Evolutionary conservation across 306 rosid genomes (phyloP).

Genomic region (Cucurbita moschata): DNA sequence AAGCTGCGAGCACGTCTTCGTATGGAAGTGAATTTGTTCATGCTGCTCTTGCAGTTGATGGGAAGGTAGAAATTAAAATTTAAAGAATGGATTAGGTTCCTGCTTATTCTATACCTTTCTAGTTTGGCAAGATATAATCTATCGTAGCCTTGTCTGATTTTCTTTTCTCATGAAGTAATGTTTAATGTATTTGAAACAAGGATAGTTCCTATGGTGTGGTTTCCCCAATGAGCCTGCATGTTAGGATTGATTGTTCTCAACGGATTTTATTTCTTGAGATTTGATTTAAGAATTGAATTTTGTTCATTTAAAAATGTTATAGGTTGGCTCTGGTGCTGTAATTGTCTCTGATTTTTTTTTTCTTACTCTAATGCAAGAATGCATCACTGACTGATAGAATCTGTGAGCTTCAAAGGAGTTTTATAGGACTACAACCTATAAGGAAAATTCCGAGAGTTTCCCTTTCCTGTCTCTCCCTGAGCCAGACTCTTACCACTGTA

Average conservation of each 20-base stretch:
- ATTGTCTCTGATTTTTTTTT: too few species aligned
- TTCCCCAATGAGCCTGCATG: neutral
- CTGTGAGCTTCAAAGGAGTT: too few species aligned
- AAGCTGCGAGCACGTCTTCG: constrained; percentile 68
- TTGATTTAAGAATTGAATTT: neutral
- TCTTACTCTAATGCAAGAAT: too few species aligned
- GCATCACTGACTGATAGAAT: too few species aligned
- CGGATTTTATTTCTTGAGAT: neutral
- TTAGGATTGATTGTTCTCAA: neutral
- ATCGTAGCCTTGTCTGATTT: neutral
- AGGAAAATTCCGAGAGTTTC: too few species aligned
- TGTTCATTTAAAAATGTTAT: neutral
- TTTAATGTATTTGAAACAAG: neutral
- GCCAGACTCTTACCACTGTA: too few species aligned
- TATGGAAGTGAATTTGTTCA: constrained; percentile 81
- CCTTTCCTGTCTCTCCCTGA: too few species aligned
- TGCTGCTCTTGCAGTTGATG: constrained; percentile 73
- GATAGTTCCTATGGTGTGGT: neutral
- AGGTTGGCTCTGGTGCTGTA: neutral
- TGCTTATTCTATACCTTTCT: neutral
- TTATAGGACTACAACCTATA: too few species aligned
- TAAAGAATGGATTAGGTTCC: neutral
- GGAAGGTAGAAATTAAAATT: constrained; percentile 39
- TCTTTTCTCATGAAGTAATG: neutral
- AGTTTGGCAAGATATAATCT: neutral